Conservation (phyloP, 345 rosid species). For the Eucalyptus viminalis region DNA sequence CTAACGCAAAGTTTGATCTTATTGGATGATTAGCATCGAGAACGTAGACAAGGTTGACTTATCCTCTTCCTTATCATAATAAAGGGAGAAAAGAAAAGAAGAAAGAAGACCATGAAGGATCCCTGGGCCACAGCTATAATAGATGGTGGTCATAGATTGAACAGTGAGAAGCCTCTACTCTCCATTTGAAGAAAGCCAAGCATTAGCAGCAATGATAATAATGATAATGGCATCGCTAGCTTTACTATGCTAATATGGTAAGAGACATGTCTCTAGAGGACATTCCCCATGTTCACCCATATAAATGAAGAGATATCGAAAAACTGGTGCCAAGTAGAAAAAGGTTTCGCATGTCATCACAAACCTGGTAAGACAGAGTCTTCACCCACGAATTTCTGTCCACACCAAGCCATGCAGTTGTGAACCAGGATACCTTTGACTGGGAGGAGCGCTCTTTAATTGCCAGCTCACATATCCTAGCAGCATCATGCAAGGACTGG, state of each 20-base stretch:
- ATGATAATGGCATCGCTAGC: neutral
- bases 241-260: neutral
- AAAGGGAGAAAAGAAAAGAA: neutral
- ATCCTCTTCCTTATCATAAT: neutral
- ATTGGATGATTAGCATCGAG: neutral
- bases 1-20: neutral
- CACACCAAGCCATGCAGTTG: conserved; percentile 80
- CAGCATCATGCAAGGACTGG: conserved; percentile 79
- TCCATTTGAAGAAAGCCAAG: neutral
- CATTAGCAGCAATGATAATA: neutral
- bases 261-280: neutral
- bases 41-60: neutral
- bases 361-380: conserved; percentile 87
- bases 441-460: conserved; percentile 40
- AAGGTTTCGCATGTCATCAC: neutral
- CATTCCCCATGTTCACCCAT: neutral
- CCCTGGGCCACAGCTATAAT: neutral
- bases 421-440: conserved; percentile 68
- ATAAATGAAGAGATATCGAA: neutral
- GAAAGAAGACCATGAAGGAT: neutral
- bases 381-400: conserved; percentile 85
- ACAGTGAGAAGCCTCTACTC: neutral
- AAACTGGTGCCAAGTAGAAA: neutral
- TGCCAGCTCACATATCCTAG: conserved; percentile 75
- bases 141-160: neutral